Percentiles rank a stretch among this genome's conserved stretches.
These are phyloP conservation scores for Podospora fimiseda DNA, from an alignment of 495 filamentous ascomycete species.

Conservation along the genomic window DNA sequence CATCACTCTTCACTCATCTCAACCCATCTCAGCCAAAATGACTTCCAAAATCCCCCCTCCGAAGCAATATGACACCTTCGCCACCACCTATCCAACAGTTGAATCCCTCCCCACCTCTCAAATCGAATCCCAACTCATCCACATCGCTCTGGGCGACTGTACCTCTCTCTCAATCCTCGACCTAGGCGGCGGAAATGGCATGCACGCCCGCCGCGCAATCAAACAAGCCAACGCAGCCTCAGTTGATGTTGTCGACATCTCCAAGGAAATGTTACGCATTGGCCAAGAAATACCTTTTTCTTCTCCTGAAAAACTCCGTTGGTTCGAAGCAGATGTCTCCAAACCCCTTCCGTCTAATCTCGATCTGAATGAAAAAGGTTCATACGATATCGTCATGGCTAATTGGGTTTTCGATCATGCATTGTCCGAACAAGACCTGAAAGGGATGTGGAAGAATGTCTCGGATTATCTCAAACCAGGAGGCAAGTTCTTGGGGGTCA, in stretches of 20 bases:
- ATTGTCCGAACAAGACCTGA: conserved; percentile 13
- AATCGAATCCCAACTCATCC: background rate
- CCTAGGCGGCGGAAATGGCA: background rate
- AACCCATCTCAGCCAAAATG: background rate
- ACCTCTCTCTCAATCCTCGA: background rate
- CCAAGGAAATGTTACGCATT: background rate
- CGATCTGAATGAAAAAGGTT: background rate
- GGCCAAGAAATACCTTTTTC: background rate
- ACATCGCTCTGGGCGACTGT: background rate
- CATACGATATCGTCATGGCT: conserved; percentile 31
- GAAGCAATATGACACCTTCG: background rate
- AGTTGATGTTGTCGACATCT: background rate
- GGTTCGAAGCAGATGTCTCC: background rate
- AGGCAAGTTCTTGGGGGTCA: conserved; percentile 21
- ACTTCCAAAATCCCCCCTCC: background rate
- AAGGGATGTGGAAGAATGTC: conserved; percentile 28
- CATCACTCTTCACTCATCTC: too few relatives aligned
- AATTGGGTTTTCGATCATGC: conserved; percentile 29
- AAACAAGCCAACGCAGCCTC: background rate
- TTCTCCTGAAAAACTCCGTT: background rate
- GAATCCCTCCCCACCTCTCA: background rate
- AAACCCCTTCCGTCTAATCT: background rate
- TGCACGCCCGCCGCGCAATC: background rate
- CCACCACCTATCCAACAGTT: background rate
- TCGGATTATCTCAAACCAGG: conserved; percentile 22